Base-by-base conservation (phyloP, 2,329 filamentous ascomycete species). In the Alternaria postmessia region DNA sequence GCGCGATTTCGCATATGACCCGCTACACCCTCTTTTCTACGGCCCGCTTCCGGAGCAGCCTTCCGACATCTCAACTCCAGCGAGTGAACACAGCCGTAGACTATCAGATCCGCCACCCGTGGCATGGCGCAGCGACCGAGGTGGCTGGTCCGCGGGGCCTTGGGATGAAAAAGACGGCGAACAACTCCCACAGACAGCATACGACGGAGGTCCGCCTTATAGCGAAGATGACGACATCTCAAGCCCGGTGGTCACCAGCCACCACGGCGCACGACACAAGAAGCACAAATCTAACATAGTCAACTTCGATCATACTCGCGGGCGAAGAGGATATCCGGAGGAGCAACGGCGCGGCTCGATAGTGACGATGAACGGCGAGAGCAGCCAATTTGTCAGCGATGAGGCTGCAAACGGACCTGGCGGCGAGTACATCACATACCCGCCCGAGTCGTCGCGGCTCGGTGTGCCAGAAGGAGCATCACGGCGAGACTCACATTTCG, bases 201-300 rank as follows among this genome's bases (percentile, higher is more conserved):
- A 95, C 70, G 91, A 88, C 49, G 78, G 78, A 74, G 94, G 94
- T 0, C 94, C 94, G 22, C 94, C 94, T 3, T 98, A 93, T 82
- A 96, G 93, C 78, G 94, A 97, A 80, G 94, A 98, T 73, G 93
- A 98, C 70, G 95, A 98, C 78, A 85, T 97, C 43, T 92, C 95
- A 73, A 96, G 93, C 75, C 94, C 94, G 0, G 86, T 90, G 16
- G 92, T 97, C 18, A 92, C 94, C 14, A 92, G 91, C 66, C 73
- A 76, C 49, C 73, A 75, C 51, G 65, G 61, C 42, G 91, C 91
- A 39, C 86, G 91, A 59, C 93, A 96, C 78, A 90, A 91, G 74
- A 96, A 95, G 79, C 90, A 94, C 80, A 96, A 80, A 59, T 80
- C 78, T 12, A 79, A 80, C 66, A 72, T 77, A 58, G 76, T 78